A percentile compares a stretch with the other conserved stretches of the same genome.
Conservation (phyloP, 192 early-diverging fungal genomes). For the Coemansia sp. region DNA sequence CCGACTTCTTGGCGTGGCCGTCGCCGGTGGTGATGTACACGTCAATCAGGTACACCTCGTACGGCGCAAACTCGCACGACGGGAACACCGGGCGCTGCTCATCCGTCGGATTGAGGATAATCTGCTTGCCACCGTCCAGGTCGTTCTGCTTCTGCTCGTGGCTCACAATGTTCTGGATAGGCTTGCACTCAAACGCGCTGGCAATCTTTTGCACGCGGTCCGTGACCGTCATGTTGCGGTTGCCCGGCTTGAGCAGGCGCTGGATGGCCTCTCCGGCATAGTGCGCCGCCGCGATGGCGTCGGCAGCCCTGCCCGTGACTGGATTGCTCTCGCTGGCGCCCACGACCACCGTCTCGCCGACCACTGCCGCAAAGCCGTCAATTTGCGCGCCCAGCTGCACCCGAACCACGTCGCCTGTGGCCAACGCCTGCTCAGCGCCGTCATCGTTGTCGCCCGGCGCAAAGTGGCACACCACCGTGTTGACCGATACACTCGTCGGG, state of each 20-base stretch:
- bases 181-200: slow-evolving; percentile 76
- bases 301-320: slow-evolving; percentile 77
- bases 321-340: slow-evolving; percentile 65
- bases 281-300: slow-evolving; percentile 84
- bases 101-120: slow-evolving; percentile 84
- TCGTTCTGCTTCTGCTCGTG: slow-evolving; percentile 82
- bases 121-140: slow-evolving; percentile 89
- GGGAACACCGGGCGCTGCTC: slow-evolving; percentile 69
- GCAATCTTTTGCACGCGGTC: slow-evolving; percentile 77
- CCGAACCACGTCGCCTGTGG: slow-evolving; percentile 83
- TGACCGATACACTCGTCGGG: slow-evolving; percentile 82
- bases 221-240: slow-evolving; percentile 58
- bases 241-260: slow-evolving; percentile 85
- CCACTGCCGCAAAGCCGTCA: slow-evolving; percentile 81
- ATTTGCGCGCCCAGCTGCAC: slow-evolving; percentile 87
- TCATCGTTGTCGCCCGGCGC: slow-evolving; percentile 74
- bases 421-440: slow-evolving; percentile 58
- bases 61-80: slow-evolving; percentile 62
- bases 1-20: slow-evolving; percentile 70
- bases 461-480: slow-evolving; percentile 80
- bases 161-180: slow-evolving; percentile 89
- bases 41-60: slow-evolving; percentile 88
- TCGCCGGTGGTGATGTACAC: slow-evolving; percentile 86
- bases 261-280: slow-evolving; percentile 78
- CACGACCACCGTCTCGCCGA: slow-evolving; percentile 79